Conservation (phyloP, 2,329 filamentous ascomycete species). For the Teratosphaeria nubilosa region DNA sequence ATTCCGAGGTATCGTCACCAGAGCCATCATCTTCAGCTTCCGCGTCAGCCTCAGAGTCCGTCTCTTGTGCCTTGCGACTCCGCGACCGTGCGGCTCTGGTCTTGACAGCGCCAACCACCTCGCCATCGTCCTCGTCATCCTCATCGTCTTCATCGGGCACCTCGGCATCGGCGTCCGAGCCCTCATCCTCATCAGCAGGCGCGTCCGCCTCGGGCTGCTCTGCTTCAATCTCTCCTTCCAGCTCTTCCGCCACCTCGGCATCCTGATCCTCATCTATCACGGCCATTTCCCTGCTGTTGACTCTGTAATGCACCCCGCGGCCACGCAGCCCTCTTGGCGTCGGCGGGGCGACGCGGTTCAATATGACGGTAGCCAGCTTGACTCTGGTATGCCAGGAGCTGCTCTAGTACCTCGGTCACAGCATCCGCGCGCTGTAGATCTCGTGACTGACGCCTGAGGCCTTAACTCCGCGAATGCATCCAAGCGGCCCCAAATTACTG, state of each 20-base stretch:
- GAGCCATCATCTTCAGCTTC: slow-evolving; percentile 27
- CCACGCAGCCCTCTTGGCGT: slow-evolving; percentile 24
- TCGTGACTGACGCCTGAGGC: neutral
- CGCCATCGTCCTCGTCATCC: slow-evolving; percentile 36
- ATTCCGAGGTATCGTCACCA: slow-evolving; percentile 36
- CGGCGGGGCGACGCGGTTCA: slow-evolving; percentile 20
- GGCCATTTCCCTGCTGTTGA: slow-evolving; percentile 9
- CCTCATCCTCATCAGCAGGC: slow-evolving; percentile 15
- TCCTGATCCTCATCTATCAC: slow-evolving; percentile 17
- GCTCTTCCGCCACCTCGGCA: slow-evolving; percentile 19
- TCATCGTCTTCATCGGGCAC: slow-evolving; percentile 41
- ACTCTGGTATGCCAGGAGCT: neutral
- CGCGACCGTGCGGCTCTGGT: slow-evolving; percentile 22
- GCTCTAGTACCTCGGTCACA: neutral
- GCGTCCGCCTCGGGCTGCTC: slow-evolving; percentile 22
- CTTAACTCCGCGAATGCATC: neutral
- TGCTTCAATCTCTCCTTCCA: slow-evolving; percentile 15
- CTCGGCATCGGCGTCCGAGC: slow-evolving; percentile 40
- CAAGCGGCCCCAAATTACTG: neutral
- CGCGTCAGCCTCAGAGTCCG: slow-evolving; percentile 25
- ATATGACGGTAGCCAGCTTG: slow-evolving; percentile 25
- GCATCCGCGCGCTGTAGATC: neutral
- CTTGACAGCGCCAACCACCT: slow-evolving; percentile 30
- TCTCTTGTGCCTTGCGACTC: slow-evolving; percentile 28
- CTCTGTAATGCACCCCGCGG: slow-evolving; percentile 23